phyloP scores from a whole-genome alignment of 1,284 basidiomycete species.

The Rhodotorula sp. region DNA sequence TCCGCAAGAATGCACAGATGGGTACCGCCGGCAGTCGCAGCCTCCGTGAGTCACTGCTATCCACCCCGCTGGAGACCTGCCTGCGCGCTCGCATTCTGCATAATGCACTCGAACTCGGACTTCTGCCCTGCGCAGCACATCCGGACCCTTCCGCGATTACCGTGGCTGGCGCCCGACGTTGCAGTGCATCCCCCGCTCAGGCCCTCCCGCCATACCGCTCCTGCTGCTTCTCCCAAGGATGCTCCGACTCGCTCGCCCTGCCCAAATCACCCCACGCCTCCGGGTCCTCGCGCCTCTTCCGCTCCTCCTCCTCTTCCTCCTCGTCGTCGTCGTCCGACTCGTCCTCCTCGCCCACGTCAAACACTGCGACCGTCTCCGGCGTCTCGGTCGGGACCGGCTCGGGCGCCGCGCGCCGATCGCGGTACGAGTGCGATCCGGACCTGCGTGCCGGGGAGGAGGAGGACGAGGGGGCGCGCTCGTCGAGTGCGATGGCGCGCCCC shows the following conservation, averaged over 20 bases:
- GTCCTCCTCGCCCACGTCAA: slow-evolving; percentile 39
- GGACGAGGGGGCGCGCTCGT: not conserved
- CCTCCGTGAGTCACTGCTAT: too few relatives aligned
- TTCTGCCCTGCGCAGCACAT: too few relatives aligned
- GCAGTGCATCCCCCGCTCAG: too few relatives aligned
- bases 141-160: too few relatives aligned
- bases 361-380: slow-evolving; percentile 25
- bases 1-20: too few relatives aligned
- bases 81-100: too few relatives aligned
- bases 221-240: slow-evolving; percentile 9
- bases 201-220: not conserved
- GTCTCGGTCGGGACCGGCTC: not conserved
- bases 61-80: too few relatives aligned
- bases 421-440: not conserved
- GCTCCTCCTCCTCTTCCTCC: not conserved
- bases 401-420: too few relatives aligned
- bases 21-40: too few relatives aligned
- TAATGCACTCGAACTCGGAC: too few relatives aligned
- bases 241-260: slow-evolving; percentile 6
- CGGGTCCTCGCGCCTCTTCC: slow-evolving; percentile 7
- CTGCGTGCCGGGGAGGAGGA: not conserved
- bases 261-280: slow-evolving; percentile 33
- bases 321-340: slow-evolving; percentile 12
- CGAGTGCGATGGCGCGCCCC: slow-evolving; percentile 17
- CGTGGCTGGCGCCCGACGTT: too few relatives aligned